These are phyloP conservation scores for Pyracantha coccinea DNA, from an alignment of 331 rosid genomes.

Conservation along the genomic window DNA sequence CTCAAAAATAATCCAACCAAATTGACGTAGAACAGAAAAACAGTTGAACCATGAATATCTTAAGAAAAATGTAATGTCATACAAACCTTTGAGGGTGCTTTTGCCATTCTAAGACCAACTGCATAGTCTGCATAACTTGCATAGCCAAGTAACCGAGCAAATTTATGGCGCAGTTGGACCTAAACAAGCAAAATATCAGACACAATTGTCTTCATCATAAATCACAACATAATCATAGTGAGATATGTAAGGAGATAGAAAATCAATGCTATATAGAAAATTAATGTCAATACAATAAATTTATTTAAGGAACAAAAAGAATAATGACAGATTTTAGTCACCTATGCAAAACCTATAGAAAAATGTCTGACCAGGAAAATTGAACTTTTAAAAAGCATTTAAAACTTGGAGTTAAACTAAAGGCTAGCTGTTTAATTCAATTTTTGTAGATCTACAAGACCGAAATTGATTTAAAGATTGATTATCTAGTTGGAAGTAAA, in stretches of 20 bases:
- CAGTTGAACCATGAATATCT: not conserved
- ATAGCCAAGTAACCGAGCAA: constrained; percentile 82
- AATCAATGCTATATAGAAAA: not conserved
- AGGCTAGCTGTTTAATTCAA: not conserved
- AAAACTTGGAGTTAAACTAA: not conserved
- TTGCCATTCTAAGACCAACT: constrained; percentile 80
- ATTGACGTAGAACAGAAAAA: not conserved
- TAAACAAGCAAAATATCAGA: constrained; percentile 27
- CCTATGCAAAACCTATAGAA: not conserved
- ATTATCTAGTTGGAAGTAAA: not conserved
- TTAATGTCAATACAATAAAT: not conserved
- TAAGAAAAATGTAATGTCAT: not conserved
- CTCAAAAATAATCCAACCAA: not conserved
- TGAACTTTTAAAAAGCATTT: not conserved
- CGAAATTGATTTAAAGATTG: not conserved
- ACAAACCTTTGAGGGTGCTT: constrained; percentile 82
- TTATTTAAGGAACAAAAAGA: not conserved
- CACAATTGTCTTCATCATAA: not conserved
- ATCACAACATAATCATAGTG: not conserved
- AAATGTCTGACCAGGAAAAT: not conserved
- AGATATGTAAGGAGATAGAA: not conserved
- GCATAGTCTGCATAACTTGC: constrained; percentile 88
- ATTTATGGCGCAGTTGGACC: constrained; percentile 87
- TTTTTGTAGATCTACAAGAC: not conserved
- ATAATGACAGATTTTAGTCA: not conserved